These are phyloP conservation scores for Lumnitzera racemosa DNA, from an alignment of 345 rosid species.

Conservation along the genomic window DNA sequence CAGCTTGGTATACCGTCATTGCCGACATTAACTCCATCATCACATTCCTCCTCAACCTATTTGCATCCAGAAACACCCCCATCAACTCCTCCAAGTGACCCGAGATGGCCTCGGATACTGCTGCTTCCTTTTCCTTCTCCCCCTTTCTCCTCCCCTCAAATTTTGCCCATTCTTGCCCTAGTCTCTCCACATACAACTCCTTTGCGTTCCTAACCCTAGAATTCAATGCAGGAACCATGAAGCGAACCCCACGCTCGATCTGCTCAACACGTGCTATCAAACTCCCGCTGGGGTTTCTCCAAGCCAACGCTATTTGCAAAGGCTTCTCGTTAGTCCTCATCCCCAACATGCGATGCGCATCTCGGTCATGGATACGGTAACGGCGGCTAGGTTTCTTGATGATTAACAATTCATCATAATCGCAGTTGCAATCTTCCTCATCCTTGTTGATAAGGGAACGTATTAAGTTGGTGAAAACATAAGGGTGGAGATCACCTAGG, in stretches of 20 bases:
- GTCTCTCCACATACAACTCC: conserved; percentile 29
- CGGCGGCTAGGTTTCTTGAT: background rate
- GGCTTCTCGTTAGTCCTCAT: conserved; percentile 11
- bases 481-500: conserved; percentile 88
- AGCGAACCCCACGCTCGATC: conserved; percentile 70
- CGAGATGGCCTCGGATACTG: conserved; percentile 36
- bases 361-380: too few species aligned
- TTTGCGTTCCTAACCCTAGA: conserved; percentile 44
- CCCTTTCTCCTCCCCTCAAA: conserved; percentile 9
- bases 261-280: conserved; percentile 45
- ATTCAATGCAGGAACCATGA: conserved; percentile 61
- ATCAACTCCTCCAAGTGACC: conserved; percentile 51
- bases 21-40: conserved; percentile 61
- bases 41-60: conserved; percentile 61
- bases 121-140: conserved; percentile 12
- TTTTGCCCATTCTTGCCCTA: conserved; percentile 41
- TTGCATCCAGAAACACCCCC: conserved; percentile 57
- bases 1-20: conserved; percentile 50
- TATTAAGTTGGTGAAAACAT: conserved; percentile 66
- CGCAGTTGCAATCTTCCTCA: conserved; percentile 11
- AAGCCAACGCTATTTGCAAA: conserved; percentile 44
- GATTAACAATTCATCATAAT: background rate
- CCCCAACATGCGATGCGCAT: background rate
- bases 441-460: conserved; percentile 47
- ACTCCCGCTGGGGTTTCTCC: conserved; percentile 46